Evolutionary conservation across 257 asterid species (phyloP), one percentile per base, ranked within the genome.

Genomic region (Nicotiana benthamiana): DNA sequence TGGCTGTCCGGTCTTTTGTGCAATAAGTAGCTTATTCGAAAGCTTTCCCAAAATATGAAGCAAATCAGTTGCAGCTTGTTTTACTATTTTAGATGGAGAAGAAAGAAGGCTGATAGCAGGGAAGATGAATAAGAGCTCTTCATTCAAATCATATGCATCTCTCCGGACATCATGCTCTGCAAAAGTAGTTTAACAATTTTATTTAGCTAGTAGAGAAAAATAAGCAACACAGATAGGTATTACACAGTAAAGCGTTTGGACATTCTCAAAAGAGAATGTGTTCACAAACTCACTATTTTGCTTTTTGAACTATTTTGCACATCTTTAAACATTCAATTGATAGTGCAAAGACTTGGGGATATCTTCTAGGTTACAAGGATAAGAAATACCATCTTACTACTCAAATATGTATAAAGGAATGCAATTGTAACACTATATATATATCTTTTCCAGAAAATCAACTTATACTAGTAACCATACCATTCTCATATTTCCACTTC

Each of bases 81-180:
- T 96, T 80, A 91, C 87, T 64, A 86, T 86, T 85, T 83, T 89
- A 80, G 92, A 89, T 82, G 99, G 97, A 81, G 96, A 93, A 48
- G 97, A 89, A 62, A 90, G 90, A 85, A 96, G 91, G 81, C 90
- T 94, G 86, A 94, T 90, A 83, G 91, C 92, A 53, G 99, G 99
- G 82, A 96, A 92, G 80, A 96, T 90, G 89, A 89, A 91, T 80
- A 96, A 74, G 75, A 96, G 92, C 85, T 91, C 99, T 88, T 89
- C 97, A 75, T 80, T 79, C 83, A 91, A 83, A 76, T 84, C 88
- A 87, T 88, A 90, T 32, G 88, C 68, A 72, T 86, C 81, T 77
- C 85, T 86, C 82, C 83, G 83, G 74, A 77, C 66, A 60, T 20
- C n/a, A 60, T 82, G 22, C 80, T 85, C 98, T 94, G 96, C 86